Base-by-base conservation (phyloP, 352 stramenopile species). In the Pythium phragmitis region DNA sequence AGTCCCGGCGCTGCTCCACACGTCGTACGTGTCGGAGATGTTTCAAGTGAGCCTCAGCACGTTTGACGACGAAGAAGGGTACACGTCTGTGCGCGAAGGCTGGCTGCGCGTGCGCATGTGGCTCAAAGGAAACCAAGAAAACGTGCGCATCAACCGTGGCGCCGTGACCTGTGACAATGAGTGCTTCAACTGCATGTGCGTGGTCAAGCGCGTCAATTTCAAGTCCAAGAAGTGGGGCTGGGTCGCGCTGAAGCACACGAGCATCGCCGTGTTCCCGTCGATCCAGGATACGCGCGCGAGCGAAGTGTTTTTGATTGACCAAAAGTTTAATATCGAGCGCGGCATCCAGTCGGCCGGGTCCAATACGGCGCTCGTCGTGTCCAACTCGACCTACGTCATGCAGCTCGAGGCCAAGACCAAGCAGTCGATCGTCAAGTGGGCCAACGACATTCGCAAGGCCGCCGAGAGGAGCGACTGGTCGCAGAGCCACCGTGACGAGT, bases 111-210 rank as follows among this genome's bases (percentile, higher is more conserved):
- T 87, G 1, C 84, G 84, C 21, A 84, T 89, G 56, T 95, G 87
- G 87, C 71, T 93, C 57, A 92, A 92, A 54, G 87, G 87, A 46
- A 90, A 91, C 64, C 79, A 85, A 48, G 87, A 95, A 28, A 91
- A 95, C 55, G 84, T 95, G 30, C 87, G 80, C 14, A 89, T 95
- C 53, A 91, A 95, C 50, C 84, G 82, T 14, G 84, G 77, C 2
- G 83, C 83, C 0, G 69, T 79, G 21, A 87, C 80, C 14, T 95
- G 87, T 47, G 87, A 95, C 70, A 95, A 95, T 43, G 82, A 92
- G 62, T 95, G 82, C 64, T 91, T 93, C 65, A 95, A 95, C 73
- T 95, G 87, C 70, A 92, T 93, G 78, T 95, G 87, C 54, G 82
- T 95, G 23, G 77, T 92, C 41, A 95, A 95, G 75, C 85, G 85